Evolutionary conservation across 108 stramenopile species (phyloP).

Genomic region (Cyclotella choctawhatcheeana): DNA sequence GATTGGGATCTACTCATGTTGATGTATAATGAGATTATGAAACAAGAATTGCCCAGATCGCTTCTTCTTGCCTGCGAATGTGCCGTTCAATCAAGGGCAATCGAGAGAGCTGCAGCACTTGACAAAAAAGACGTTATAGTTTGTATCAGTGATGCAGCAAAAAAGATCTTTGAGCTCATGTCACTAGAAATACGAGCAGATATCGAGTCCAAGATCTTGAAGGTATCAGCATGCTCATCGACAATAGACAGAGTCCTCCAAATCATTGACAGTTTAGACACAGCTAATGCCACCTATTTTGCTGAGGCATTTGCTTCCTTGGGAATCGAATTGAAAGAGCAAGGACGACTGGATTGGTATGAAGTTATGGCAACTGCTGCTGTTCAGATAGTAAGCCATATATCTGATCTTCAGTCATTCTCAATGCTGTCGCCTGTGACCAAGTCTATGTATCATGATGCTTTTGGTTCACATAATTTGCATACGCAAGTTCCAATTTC

Average conservation of each 20-base stretch:
- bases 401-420: slow-evolving; percentile 31
- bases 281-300: slow-evolving; percentile 16
- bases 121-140: slow-evolving; percentile 21
- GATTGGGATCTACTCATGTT: slow-evolving; percentile 62
- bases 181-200: slow-evolving; percentile 19
- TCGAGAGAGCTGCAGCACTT: slow-evolving; percentile 25
- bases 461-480: background rate
- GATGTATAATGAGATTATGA: slow-evolving; percentile 60
- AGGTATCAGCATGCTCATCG: slow-evolving; percentile 21
- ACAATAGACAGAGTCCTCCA: slow-evolving; percentile 31
- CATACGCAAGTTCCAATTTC: too few relatives aligned
- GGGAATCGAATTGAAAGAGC: slow-evolving; percentile 4
- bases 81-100: slow-evolving; percentile 40
- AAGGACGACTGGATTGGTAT: slow-evolving; percentile 7
- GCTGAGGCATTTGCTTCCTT: slow-evolving; percentile 18
- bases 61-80: slow-evolving; percentile 71
- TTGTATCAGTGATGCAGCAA: slow-evolving; percentile 25
- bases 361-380: slow-evolving; percentile 26
- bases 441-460: background rate
- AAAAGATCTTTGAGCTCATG: slow-evolving; percentile 24
- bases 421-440: slow-evolving; percentile 8
- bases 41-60: slow-evolving; percentile 63
- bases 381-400: slow-evolving; percentile 23
- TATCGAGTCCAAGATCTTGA: slow-evolving; percentile 11
- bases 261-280: slow-evolving; percentile 21